Base-by-base conservation (phyloP, 75 land plant species). In the Pinus tabuliformis region DNA sequence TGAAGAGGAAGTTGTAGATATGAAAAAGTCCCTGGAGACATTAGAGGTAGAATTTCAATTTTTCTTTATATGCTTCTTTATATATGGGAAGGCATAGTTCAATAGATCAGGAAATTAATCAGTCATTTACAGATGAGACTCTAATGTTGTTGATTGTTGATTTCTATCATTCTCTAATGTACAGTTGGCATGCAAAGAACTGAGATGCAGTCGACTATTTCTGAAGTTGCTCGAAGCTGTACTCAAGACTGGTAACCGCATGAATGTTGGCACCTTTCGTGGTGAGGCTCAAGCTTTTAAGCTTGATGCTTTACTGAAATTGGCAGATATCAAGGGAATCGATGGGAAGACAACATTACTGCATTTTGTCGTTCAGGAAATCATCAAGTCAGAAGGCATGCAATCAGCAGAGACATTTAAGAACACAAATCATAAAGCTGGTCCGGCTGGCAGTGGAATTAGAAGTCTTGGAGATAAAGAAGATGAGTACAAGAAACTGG, bases 211-310 rank as follows among this genome's bases (percentile, higher is more conserved):
- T 73, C 77, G 89, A 57, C 83, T 95, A 18, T 93, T 95, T 82
- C 26, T 85, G 63, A 93, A 88, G 72, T 78, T 95, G 56, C 86
- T 95, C 15, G 95, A 89, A 82, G 94, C 93, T 2, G 97, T 93
- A 16, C 76, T 95, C 4, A 93, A 87, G 71, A 91, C 96, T 16
- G 98, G 98, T 37, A 95, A 95, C 85, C 77, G 92, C 33, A 88
- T 95, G 90, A 95, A 95, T 61, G 88, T 84, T 52, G 98, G 98
- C 21, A 95, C 98, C 17, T 84, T 83, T 49, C 75, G 97, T 56
- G 98, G 98, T 73, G 94, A 89, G 8, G 98, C 98, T 1, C 78
- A 76, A 78, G 97, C 98, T 26, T 95, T 95, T 89, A 96, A 90
- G 59, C 89, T 96, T 3, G 97, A 94, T 72, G 91, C 97, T 4